Evolutionary conservation across 2,329 filamentous ascomycete genomes (phyloP).

Genomic region (Fusarium acutatum): DNA sequence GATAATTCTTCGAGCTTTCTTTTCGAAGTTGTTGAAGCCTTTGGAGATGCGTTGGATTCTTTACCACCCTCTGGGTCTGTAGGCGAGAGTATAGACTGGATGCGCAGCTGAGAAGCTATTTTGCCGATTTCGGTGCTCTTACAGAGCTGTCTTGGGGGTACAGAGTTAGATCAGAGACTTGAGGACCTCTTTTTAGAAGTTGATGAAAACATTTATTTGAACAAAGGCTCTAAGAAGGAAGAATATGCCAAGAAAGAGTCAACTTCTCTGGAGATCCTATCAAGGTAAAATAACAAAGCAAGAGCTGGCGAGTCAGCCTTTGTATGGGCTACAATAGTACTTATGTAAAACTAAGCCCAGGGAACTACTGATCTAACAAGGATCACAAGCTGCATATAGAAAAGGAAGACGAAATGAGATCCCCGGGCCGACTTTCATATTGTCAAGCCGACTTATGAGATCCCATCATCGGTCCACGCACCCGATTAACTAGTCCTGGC

Average conservation of each 20-base stretch:
- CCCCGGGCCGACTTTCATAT: conserved; percentile 10
- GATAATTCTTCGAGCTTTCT: conserved; percentile 3
- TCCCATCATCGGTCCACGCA: conserved; percentile 15
- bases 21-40: neutral
- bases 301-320: neutral
- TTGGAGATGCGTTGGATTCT: conserved; percentile 31
- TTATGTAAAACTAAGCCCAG: neutral
- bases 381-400: neutral
- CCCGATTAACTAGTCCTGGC: conserved; percentile 28
- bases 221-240: neutral
- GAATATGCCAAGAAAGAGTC: neutral
- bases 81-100: conserved; percentile 61
- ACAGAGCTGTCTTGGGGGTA: conserved; percentile 9
- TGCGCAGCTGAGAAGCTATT: conserved; percentile 60
- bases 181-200: neutral
- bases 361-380: neutral
- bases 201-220: neutral
- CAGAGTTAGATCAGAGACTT: neutral
- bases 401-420: neutral
- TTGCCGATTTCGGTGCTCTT: conserved; percentile 54
- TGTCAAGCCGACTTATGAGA: conserved; percentile 22
- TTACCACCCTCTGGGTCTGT: conserved; percentile 53
- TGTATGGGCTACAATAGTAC: neutral
- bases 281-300: too few species aligned
- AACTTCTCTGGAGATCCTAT: neutral